Evolutionary conservation across 1,284 basidiomycete genomes (phyloP).

Genomic region (Spongispora temasekensis): DNA sequence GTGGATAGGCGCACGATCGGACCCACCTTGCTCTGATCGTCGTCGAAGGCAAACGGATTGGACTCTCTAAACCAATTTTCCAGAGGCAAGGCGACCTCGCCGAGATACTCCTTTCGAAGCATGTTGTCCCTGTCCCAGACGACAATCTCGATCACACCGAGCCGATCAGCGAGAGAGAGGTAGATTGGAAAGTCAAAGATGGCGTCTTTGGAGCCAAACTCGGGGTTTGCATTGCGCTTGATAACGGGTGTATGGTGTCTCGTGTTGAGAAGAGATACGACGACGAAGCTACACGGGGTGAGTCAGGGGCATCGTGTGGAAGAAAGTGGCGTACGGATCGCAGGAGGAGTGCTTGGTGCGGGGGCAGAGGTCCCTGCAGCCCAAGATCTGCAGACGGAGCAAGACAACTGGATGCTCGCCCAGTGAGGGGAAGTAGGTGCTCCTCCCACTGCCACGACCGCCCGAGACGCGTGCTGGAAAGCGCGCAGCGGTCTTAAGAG

Average conservation of each 20-base stretch:
- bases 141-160: slow-evolving; percentile 82
- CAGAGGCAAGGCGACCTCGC: slow-evolving; percentile 78
- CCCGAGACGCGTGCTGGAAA: slow-evolving; percentile 47
- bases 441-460: slow-evolving; percentile 41
- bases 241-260: slow-evolving; percentile 80
- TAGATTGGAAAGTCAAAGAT: slow-evolving; percentile 89
- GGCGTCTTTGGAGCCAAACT: slow-evolving; percentile 69
- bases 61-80: slow-evolving; percentile 78
- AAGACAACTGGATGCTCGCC: slow-evolving; percentile 68
- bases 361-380: slow-evolving; percentile 59
- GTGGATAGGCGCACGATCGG: slow-evolving; percentile 17
- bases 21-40: slow-evolving; percentile 57
- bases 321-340: slow-evolving; percentile 62
- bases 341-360: slow-evolving; percentile 68
- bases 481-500: slow-evolving; percentile 48
- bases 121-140: slow-evolving; percentile 93
- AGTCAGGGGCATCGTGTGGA: neutral
- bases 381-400: slow-evolving; percentile 65
- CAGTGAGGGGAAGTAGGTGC: slow-evolving; percentile 49
- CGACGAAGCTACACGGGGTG: slow-evolving; percentile 60
- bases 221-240: slow-evolving; percentile 79
- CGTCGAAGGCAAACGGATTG: slow-evolving; percentile 54
- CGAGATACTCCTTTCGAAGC: slow-evolving; percentile 86
- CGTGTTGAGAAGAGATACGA: slow-evolving; percentile 63
- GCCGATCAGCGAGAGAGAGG: slow-evolving; percentile 68